These are phyloP conservation scores for Mortierella hygrophila DNA, from an alignment of 192 early-diverging fungal genomes.

Conservation along the genomic window DNA sequence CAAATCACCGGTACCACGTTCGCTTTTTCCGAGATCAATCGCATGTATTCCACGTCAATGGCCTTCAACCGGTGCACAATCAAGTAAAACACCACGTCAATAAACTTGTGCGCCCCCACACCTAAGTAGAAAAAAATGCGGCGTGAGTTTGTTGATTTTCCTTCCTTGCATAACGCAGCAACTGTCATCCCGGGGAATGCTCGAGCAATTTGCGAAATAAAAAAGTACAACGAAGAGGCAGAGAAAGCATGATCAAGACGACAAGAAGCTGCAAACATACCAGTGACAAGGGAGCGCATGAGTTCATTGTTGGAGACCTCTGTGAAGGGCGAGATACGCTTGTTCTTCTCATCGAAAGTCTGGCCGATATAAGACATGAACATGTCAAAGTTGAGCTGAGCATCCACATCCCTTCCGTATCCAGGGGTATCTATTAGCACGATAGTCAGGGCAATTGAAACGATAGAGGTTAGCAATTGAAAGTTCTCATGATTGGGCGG, in stretches of 20 bases:
- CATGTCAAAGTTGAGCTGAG: constrained; percentile 50
- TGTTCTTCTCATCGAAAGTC: constrained; percentile 55
- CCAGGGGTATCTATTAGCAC: constrained; percentile 46
- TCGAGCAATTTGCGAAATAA: too few species aligned
- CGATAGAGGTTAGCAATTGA: too few species aligned
- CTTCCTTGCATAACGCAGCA: neutral
- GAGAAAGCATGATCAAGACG: neutral
- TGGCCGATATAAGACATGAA: constrained; percentile 44
- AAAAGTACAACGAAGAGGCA: neutral
- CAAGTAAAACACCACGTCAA: constrained; percentile 66
- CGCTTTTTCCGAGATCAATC: constrained; percentile 64
- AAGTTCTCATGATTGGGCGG: too few species aligned
- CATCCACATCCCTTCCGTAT: constrained; percentile 51
- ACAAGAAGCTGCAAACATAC: neutral
- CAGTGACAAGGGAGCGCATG: constrained; percentile 52
- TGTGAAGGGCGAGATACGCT: constrained; percentile 47
- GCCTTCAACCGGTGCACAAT: constrained; percentile 71
- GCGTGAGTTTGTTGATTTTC: neutral
- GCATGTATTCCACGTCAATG: constrained; percentile 81
- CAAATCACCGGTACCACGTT: constrained; percentile 76
- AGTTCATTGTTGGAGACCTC: constrained; percentile 53
- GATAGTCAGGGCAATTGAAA: neutral
- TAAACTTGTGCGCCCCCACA: constrained; percentile 58
- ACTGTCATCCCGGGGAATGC: neutral
- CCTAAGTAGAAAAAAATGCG: constrained; percentile 16